Base-by-base conservation (phyloP, 768 basidiomycete species). In the Tylopilus vinaceipallidus region DNA sequence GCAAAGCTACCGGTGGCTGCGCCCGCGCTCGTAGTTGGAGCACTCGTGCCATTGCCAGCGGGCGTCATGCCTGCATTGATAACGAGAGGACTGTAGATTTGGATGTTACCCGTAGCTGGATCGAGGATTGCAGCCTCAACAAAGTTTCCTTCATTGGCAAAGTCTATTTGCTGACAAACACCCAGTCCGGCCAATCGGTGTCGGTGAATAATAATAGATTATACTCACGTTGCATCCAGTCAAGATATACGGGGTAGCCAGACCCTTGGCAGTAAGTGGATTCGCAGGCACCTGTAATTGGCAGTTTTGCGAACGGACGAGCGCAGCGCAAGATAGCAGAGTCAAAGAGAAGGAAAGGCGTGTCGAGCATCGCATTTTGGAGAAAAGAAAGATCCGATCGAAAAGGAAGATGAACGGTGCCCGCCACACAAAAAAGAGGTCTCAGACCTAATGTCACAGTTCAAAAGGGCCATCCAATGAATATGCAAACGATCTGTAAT, bases 101-200 rank as follows among this genome's bases (percentile, higher is more conserved):
- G 54, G 20, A 64, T 58, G 17, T 30, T 37, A 16, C 63, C 64
- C 14, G 63, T 66, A 4, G 61, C 52, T 3, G 64, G 64, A 49
- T 66, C 63, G 13, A 66, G 53, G 27, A 64, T 66, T n/a, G 56
- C 64, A 1, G 64, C 63, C 38, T 64, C 63, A 4, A 66, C 63
- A 19, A 64, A 64, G 30, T 23, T 38, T 0, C 63, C 63, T 43
- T 64, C 26, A 19, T 64, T 52, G 14, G 64, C 54, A 37, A 66
- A 64, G 34, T 64, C 50, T 2, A 66, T 3, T 64, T 64, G 63
- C 63, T 64, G 20, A 42, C n/a, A n/a, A 14, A 22, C 5, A 4
- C 4, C 52, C 20, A 41, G 30, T 16, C 20, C 24, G 20, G 22
- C 33, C 7, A n/a, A n/a, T n/a, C n/a, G n/a, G n/a, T n/a, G n/a